phyloP scores from a whole-genome alignment of 306 rosid species.

The Acacia confusa region DNA sequence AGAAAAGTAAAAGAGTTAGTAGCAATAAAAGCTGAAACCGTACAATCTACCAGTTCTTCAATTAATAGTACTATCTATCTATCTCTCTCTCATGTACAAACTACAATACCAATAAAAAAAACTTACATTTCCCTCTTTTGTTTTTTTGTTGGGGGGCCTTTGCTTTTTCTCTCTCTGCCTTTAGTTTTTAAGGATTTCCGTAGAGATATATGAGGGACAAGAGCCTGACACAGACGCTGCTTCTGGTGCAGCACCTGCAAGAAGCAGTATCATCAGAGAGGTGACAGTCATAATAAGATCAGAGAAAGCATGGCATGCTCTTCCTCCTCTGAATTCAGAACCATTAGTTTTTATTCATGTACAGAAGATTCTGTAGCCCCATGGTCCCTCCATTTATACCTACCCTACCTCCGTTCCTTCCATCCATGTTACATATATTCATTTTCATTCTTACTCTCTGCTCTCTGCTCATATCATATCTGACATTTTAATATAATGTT shows the following conservation, averaged over 20 bases:
- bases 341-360: slow-evolving; percentile 88
- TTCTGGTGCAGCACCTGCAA: slow-evolving; percentile 52
- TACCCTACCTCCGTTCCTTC: background rate
- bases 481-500: background rate
- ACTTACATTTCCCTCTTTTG: slow-evolving; percentile 47
- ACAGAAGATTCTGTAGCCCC: slow-evolving; percentile 83
- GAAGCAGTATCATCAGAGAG: slow-evolving; percentile 72
- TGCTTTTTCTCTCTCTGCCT: slow-evolving; percentile 18
- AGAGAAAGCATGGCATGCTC: slow-evolving; percentile 63
- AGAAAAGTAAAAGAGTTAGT: slow-evolving; percentile 76
- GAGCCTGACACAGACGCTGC: slow-evolving; percentile 47
- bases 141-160: background rate
- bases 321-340: slow-evolving; percentile 57
- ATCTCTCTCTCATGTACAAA: slow-evolving; percentile 4
- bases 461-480: background rate
- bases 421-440: background rate
- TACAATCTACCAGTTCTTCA: slow-evolving; percentile 70
- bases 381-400: slow-evolving; percentile 59
- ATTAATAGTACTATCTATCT: slow-evolving; percentile 25
- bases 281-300: slow-evolving; percentile 75
- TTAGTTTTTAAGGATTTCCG: slow-evolving; percentile 91
- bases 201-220: slow-evolving; percentile 90
- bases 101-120: background rate
- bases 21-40: slow-evolving; percentile 85
- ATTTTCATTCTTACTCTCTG: no score